Base-by-base conservation (phyloP, 768 basidiomycete species). In the Phlegmacium glaucopus region DNA sequence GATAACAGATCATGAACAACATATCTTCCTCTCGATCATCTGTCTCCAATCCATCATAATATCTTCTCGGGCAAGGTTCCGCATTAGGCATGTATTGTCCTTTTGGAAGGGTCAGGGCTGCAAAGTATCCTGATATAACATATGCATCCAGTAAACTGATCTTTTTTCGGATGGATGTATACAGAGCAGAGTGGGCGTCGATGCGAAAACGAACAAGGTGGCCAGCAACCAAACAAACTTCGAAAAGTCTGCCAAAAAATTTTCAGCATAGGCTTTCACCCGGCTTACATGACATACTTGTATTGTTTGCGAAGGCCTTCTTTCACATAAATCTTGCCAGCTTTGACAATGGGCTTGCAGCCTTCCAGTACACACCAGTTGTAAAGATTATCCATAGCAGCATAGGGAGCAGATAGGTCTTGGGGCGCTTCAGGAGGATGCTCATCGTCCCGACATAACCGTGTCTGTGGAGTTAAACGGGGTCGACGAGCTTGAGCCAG, bases 21-120 rank as follows among this genome's bases (percentile, higher is more conserved):
- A 82, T 87, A 62, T 97, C 94, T 61, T 94, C 91, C 42, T 90
- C 87, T 8, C 79, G 75, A 56, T 98, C 94, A 52, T 90, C 79
- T 9, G 84, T 82, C 66, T 95, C 90, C 9, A 98, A 71, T 1
- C 94, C 94, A 59, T 98, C 95, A 46, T 83, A 77, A 61, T 96
- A 97, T 39, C 90, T 81, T 9, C 90, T 80, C 1, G 90, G 80
- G 27, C 77, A 66, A 8, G 71, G 63, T 1, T 69, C 66, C 12
- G 65, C 67, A 55, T 80, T 74, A 4, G 83, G 77, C 38, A 68
- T 67, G 60, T 80, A 85, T 60, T 90, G 79, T n/a, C 79, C 79
- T 41, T 70, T 66, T 6, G 82, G 83, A 28, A 90, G 72, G 12
- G 77, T 72, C 54, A 79, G 76, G 15, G 83, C 80, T 15, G 88